Evolutionary conservation across 2,329 filamentous ascomycete species (phyloP), one percentile per base, ranked within the genome.

Genomic region (Ophiostoma populinum): DNA sequence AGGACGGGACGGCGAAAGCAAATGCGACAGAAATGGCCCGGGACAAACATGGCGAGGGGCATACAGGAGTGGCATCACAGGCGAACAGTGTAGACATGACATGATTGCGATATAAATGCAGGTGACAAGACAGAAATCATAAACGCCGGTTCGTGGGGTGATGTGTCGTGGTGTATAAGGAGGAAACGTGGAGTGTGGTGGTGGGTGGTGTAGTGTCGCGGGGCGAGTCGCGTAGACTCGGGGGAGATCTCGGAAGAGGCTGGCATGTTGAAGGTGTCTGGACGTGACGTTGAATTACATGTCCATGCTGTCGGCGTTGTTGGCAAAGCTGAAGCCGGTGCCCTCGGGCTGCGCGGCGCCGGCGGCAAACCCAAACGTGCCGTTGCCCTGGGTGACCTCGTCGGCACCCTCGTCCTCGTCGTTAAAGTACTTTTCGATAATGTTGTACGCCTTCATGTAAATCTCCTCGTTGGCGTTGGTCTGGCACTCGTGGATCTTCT

Each of bases 381-480:
- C 77, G 49, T 80, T 80, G 26, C 65, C 55, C 52, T 83, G 78
- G 41, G 80, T 78, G 57, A 83, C 63, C 50, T 92, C 82, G 42
- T 85, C 81, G 47, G 85, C 85, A 49, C 86, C 85, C 53, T 92
- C 90, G 37, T 95, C 90, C 47, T 98, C 90, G 51, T 98, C 90
- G 0, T 86, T 94, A 65, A 98, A 98, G 71, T 98, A 98, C 67
- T 94, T 94, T 70, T 98, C 90, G 47, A 98, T 98, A 60, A 98
- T 98, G 70, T 92, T 95, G 70, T 95, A 98, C 0, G 90, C 90
- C 75, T 98, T 98, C 87, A 98, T 95, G 70, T 98, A 98, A 49
- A 98, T 98, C 62, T 98, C 90, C 63, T 98, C 90, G 62, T 98
- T 98, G 65, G 87, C 87, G 51, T 98, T 98, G 66, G 92, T 94